Conservation (phyloP, 208 protist genomes). For the Herpetomonas tarakana region DNA sequence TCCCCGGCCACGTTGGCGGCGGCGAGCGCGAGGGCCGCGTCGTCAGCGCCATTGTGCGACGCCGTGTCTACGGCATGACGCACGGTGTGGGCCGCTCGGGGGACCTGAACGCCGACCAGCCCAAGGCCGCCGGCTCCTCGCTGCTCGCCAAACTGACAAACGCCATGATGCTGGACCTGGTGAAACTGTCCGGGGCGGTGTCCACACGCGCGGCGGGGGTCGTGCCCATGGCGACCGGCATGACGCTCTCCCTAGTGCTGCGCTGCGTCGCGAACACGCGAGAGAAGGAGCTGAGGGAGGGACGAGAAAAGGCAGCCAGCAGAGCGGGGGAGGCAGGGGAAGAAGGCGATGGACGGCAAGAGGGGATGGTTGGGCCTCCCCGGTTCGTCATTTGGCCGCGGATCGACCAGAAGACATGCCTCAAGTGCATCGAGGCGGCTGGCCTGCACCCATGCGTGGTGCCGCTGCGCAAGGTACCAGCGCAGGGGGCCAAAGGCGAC, state of each 20-base stretch:
- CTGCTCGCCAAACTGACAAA: constrained; percentile 92
- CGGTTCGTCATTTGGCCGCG: constrained; percentile 94
- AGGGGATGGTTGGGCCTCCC: too few relatives aligned
- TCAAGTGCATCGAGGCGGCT: constrained; percentile 95
- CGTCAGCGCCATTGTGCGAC: constrained; percentile 68
- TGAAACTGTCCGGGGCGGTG: constrained; percentile 51
- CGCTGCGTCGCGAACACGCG: constrained; percentile 45
- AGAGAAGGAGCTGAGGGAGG: constrained; percentile 4
- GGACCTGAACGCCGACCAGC: constrained; percentile 93
- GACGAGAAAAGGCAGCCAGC: neutral
- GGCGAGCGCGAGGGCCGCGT: constrained; percentile 97
- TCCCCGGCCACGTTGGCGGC: constrained; percentile 86
- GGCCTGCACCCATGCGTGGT: constrained; percentile 66
- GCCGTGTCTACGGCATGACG: constrained; percentile 83
- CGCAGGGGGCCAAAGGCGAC: constrained; percentile 8
- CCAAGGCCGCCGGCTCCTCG: constrained; percentile 97
- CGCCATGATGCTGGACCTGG: constrained; percentile 78
- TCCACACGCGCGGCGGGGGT: constrained; percentile 63
- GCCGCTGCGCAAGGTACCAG: constrained; percentile 24
- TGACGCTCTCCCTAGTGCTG: constrained; percentile 90
- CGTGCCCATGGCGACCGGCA: constrained; percentile 96
- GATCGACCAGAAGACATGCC: constrained; percentile 98
- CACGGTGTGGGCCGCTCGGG: constrained; percentile 97
- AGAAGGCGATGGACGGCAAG: too few relatives aligned
- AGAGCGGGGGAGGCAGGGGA: neutral